phyloP scores from a whole-genome alignment of 805 yeast genomes.

The Kodamaea jinghongensis region DNA sequence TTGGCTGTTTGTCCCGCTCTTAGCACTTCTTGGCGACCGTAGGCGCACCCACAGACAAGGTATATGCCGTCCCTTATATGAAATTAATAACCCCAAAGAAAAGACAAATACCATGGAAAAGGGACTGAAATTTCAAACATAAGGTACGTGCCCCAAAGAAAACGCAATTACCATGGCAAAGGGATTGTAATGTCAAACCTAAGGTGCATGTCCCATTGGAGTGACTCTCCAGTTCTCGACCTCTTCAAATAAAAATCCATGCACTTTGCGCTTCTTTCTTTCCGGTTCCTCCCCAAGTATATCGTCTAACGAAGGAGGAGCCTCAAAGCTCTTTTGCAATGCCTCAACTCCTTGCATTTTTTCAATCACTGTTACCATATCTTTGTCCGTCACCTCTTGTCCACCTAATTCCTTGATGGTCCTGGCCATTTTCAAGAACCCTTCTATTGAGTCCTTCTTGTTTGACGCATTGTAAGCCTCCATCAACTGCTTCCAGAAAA shows the following conservation, averaged over 20 bases:
- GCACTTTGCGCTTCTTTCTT: constrained; percentile 15
- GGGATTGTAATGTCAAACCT: too few species aligned
- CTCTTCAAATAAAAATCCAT: constrained; percentile 27
- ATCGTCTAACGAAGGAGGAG: constrained; percentile 23
- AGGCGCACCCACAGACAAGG: too few species aligned
- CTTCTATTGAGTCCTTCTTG: constrained; percentile 2
- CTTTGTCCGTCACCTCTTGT: constrained; percentile 1
- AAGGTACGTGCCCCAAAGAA: too few species aligned
- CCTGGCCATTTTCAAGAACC: constrained; percentile 2
- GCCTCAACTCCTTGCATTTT: constrained; percentile 6
- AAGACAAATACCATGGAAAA: too few species aligned
- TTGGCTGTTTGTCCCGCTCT: too few species aligned
- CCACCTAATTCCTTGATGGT: not conserved
- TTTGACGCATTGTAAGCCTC: constrained; percentile 1
- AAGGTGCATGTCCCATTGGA: constrained; percentile 46
- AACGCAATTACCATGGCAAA: too few species aligned
- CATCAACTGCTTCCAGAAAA: constrained; percentile 2
- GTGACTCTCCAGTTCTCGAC: constrained; percentile 47
- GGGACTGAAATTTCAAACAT: too few species aligned
- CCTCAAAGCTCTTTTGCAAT: constrained; percentile 8
- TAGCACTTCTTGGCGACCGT: too few species aligned
- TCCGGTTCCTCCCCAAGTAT: constrained; percentile 17
- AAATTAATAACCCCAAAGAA: too few species aligned
- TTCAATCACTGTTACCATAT: not conserved
- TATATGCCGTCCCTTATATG: too few species aligned